Evolutionary conservation across 2,329 filamentous ascomycete genomes (phyloP), one percentile per base, ranked within the genome.

Genomic region (Aspergillus fructus): DNA sequence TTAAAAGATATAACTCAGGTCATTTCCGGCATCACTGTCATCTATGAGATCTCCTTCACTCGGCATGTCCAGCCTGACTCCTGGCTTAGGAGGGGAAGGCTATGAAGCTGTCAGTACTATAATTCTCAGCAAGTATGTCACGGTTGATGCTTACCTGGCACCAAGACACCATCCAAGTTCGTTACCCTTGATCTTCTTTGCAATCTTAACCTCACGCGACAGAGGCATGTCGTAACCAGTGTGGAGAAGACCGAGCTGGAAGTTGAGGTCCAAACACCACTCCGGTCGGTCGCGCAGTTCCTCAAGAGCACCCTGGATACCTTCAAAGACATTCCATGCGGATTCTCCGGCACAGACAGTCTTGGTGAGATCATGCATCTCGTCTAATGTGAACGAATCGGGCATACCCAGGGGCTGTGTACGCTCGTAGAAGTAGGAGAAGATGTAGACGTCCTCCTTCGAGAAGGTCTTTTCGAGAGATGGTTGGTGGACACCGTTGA

Each of bases 161-260:
- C 94, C 94, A 70, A 99, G 82, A 79, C 93, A 97, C 94, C 94
- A 99, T 40, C 94, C 94, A 68, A 99, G 79, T 79, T 99, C 96
- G 74, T 97, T 97, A 56, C 87, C 88, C 80, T 96, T 93, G 71
- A 99, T 96, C 83, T 97, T 96, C 89, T 99, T 99, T 59, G 93
- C 94, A 71, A 97, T 96, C 82, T 90, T 93, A 64, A 99, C 92
- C 76, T 99, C 94, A 40, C 96, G 85, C 65, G 96, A 91, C 67
- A 97, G 88, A 4, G 93, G 93, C 91, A 99, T 97, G 66, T 97
- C 94, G 70, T 99, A 99, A 3, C 94, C 94, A 5, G 91, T 96
- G 76, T 97, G 93, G 54, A 97, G 79, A 56, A 99, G 81, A 24
- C 90, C 90, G 67, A 96, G 79, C 91, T 97, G 97, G 72, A 97